Evolutionary conservation across 169 alveolate genomes (phyloP).

Genomic region (Cryptosporidium sp.): DNA sequence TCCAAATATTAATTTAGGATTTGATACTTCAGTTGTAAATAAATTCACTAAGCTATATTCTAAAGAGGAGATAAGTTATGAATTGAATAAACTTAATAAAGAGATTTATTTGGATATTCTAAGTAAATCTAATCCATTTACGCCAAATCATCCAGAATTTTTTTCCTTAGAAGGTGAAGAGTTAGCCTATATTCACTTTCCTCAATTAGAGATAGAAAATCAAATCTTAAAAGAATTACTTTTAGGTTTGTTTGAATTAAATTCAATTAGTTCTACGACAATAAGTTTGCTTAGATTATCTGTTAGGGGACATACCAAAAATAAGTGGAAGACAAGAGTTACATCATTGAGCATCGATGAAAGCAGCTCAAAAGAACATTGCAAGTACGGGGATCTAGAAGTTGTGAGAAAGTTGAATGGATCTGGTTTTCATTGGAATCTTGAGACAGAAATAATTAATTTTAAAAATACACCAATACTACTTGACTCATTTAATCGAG

Average conservation of each 20-base stretch:
- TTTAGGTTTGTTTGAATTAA: background rate
- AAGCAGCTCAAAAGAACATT: background rate
- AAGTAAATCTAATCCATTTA: conserved; percentile 27
- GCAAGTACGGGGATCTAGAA: background rate
- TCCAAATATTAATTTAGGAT: background rate
- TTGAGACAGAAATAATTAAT: conserved; percentile 31
- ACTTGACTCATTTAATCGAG: conserved; percentile 9
- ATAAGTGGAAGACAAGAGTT: conserved; percentile 20
- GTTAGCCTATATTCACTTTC: conserved; percentile 5
- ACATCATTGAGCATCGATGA: background rate
- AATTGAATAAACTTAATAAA: background rate
- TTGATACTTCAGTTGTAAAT: conserved; percentile 9
- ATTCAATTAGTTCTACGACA: background rate
- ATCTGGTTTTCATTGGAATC: conserved; percentile 48
- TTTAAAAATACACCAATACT: conserved; percentile 5
- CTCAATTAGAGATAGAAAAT: background rate
- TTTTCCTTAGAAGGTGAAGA: conserved; percentile 22
- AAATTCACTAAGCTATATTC: conserved; percentile 11
- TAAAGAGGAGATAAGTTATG: background rate
- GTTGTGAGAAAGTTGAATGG: conserved; percentile 26
- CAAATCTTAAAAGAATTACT: background rate
- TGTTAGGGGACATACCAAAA: background rate
- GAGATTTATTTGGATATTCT: background rate
- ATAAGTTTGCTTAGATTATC: conserved; percentile 3
- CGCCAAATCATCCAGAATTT: conserved; percentile 37